Conservation (phyloP, 1,284 basidiomycete species). For the Cutaneotrichosporon mucoides region DNA sequence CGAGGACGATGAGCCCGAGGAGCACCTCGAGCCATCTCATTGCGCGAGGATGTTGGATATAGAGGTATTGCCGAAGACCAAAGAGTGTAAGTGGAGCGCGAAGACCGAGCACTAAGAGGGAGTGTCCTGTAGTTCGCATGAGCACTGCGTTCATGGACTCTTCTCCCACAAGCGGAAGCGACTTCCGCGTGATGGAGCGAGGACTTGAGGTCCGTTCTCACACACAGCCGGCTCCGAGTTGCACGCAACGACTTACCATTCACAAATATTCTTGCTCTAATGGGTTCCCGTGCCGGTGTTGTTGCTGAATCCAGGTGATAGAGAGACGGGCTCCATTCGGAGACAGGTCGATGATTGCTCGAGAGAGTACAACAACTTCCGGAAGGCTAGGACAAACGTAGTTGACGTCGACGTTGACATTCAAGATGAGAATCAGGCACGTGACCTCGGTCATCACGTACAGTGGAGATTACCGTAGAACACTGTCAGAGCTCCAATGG, state of each 20-base stretch:
- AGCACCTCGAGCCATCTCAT: slow-evolving; percentile 11
- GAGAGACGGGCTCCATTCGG: not conserved
- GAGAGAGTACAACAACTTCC: no score
- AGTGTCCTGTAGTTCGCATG: not conserved
- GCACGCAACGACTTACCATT: not conserved
- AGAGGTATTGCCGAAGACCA: not conserved
- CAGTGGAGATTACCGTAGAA: not conserved
- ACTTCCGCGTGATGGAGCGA: no score
- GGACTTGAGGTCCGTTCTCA: not conserved
- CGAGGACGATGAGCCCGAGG: slow-evolving; percentile 14
- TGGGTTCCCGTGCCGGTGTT: not conserved
- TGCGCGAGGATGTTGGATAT: not conserved
- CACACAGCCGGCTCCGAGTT: not conserved
- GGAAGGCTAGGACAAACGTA: no score
- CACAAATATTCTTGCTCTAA: not conserved
- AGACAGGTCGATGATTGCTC: not conserved
- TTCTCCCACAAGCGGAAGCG: not conserved
- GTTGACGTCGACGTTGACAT: no score
- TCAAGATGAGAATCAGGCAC: no score
- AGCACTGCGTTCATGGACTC: not conserved
- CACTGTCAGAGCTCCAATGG: no score
- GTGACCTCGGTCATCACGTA: no score
- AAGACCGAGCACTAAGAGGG: not conserved
- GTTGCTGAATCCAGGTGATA: not conserved
- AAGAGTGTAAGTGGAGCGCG: not conserved